phyloP scores from a whole-genome alignment of 1,284 basidiomycete species.

The Pisolithus thermaeus region DNA sequence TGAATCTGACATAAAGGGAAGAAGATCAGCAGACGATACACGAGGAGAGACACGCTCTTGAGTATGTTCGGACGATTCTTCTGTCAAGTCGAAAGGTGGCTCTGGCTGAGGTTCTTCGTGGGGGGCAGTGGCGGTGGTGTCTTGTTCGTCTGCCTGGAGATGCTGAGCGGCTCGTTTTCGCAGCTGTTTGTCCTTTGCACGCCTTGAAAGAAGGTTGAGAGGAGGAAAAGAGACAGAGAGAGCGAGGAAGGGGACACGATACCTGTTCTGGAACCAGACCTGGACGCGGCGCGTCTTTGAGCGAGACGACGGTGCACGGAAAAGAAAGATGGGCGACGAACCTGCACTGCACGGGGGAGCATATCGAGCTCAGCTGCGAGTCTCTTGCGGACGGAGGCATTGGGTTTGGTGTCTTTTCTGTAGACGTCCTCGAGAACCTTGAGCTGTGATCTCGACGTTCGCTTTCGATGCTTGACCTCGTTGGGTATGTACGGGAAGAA shows the following conservation, averaged over 20 bases:
- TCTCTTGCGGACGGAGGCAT: conserved; percentile 70
- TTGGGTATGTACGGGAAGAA: conserved; percentile 83
- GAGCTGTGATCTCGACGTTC: conserved; percentile 79
- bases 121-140: conserved; percentile 14
- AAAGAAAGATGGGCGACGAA: conserved; percentile 33
- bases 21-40: conserved; percentile 24
- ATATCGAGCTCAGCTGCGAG: conserved; percentile 82
- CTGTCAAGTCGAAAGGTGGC: conserved; percentile 25
- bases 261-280: conserved; percentile 93
- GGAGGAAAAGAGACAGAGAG: conserved; percentile 3
- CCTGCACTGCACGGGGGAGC: conserved; percentile 90
- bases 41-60: conserved; percentile 13
- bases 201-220: conserved; percentile 35
- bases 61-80: conserved; percentile 13
- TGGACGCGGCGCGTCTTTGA: conserved; percentile 24
- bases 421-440: conserved; percentile 84
- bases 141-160: conserved; percentile 16
- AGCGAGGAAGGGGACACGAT: conserved; percentile 14
- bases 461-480: conserved; percentile 86
- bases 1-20: conserved; percentile 33
- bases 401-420: conserved; percentile 83
- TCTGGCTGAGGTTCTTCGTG: conserved; percentile 27
- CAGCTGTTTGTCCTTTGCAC: conserved; percentile 73
- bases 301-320: conserved; percentile 16
- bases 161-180: conserved; percentile 13